Conservation (phyloP, 495 filamentous ascomycete genomes). For the Daldinia childiae region DNA sequence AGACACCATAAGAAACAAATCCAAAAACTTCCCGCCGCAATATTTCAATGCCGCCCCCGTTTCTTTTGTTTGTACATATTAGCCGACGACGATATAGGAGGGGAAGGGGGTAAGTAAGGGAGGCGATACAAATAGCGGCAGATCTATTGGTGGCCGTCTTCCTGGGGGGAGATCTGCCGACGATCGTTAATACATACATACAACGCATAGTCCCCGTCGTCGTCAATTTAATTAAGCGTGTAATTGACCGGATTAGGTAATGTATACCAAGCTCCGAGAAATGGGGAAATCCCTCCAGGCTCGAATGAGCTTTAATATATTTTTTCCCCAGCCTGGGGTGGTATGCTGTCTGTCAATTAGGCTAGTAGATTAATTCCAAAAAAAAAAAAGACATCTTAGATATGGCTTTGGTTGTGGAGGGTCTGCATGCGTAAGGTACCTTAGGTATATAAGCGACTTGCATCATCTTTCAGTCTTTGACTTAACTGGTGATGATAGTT, state of each 20-base stretch:
- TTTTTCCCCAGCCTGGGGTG: conserved; percentile 21
- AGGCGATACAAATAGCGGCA: conserved; percentile 42
- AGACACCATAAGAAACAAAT: background rate
- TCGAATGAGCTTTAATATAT: conserved; percentile 39
- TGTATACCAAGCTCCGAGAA: conserved; percentile 43
- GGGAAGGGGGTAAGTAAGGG: conserved; percentile 19
- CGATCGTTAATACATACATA: conserved; percentile 28
- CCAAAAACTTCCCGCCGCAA: background rate
- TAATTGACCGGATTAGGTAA: conserved; percentile 36
- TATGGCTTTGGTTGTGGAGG: conserved; percentile 1
- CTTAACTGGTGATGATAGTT: conserved; percentile 24
- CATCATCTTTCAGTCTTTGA: conserved; percentile 15
- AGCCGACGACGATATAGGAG: conserved; percentile 43
- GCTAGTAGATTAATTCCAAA: conserved; percentile 30
- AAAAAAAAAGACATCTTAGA: too few species aligned
- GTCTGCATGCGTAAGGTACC: background rate
- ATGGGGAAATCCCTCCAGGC: conserved; percentile 16
- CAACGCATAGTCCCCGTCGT: conserved; percentile 21
- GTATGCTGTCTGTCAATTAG: conserved; percentile 38
- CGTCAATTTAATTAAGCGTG: conserved; percentile 35
- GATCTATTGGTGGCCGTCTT: conserved; percentile 38
- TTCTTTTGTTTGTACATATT: conserved; percentile 34
- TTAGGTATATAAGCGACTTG: conserved; percentile 21
- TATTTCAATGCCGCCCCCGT: conserved; percentile 20
- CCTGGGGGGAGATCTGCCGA: conserved; percentile 47